Evolutionary conservation across 2,329 filamentous ascomycete species (phyloP), one percentile per base, ranked within the genome.

Genomic region (Magnaporthales sp.): DNA sequence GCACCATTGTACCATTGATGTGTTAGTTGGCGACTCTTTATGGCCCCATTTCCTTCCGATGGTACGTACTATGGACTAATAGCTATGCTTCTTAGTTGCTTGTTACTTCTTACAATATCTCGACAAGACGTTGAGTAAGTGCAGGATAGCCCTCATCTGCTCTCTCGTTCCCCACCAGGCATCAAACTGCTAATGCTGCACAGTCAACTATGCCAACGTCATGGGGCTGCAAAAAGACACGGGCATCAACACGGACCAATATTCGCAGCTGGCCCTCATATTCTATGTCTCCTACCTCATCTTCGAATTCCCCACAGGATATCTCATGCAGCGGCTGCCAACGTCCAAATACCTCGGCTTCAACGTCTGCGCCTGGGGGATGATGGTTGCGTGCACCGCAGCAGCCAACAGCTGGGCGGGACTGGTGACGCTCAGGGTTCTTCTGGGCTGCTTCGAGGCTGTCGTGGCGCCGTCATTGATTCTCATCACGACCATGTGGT

Each of bases 281-380:
- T 76, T 75, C 68, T 75, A 75, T 67, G 71, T 75, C 22, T 74
- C 72, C 24, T 78, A 78, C 63, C 70, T 78, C 26, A 64, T 76
- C 32, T 74, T 72, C 67, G 75, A 74, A 62, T 74, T 77, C 9
- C 75, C 75, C 15, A 72, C 70, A n/a, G 72, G 72, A 24, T 70
- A 67, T 27, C 67, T 77, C 0, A 69, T 77, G 15, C 76, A 77
- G 67, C 70, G 70, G n/a, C 73, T 77, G 51, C 76, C 76, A 8
- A 71, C 78, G 15, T 77, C 75, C 24, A 77, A 75, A 63, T 71
- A 74, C 27, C 70, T 78, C 61, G 71, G 67, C 24, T 67, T 62
- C 46, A 70, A 69, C 3, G 69, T 72, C 60, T 66, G 74, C 3
- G 31, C 74, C 54, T 75, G 74, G 74, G 73, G 74, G 4, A 60